Base-by-base conservation (phyloP, 495 filamentous ascomycete species). In the Astrothelium macrocarpum region DNA sequence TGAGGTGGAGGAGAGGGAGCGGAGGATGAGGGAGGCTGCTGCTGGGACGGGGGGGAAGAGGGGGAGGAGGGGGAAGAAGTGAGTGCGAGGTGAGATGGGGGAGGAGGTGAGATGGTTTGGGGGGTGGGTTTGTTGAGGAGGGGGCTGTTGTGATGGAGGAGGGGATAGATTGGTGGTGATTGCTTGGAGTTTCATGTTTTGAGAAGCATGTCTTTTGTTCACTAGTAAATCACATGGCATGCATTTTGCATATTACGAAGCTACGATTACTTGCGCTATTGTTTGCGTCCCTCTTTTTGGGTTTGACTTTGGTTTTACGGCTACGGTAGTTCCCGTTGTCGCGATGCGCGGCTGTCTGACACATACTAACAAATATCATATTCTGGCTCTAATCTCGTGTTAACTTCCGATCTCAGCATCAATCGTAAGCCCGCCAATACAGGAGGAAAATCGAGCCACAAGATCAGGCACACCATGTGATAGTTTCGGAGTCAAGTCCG, bases 11-110 rank as follows among this genome's bases (percentile, higher is more conserved):
- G 65, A 70, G 32, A 68, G 68, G 68, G 68, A 65, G 73, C 49
- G 70, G 65, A 68, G 64, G 69, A 65, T 70, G 70, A 69, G 74
- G 69, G 68, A 73, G 28, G 70, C 70, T 10, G 71, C 71, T 4
- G 31, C 67, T 49, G 45, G 45, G 10, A 49, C 45, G 10, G n/a
- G 12, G 1, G 45, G 45, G 16, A n/a, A 5, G 45, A 49, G 23
- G 67, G 70, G 39, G 28, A 63, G 63, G 45, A 64, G 64, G 34
- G 36, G n/a, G n/a, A n/a, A n/a, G n/a, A n/a, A n/a, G n/a, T n/a
- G n/a, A n/a, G n/a, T n/a, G n/a, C n/a, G n/a, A n/a, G n/a, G n/a
- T n/a, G n/a, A n/a, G 67, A 59, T 66, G 58, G 63, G 70, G 65
- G 64, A 70, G 66, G 71, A 70, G 68, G 43, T 70, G 72, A 26